Conservation (phyloP, 148 eudicot species). For the Rhododendron kiyosumense region DNA sequence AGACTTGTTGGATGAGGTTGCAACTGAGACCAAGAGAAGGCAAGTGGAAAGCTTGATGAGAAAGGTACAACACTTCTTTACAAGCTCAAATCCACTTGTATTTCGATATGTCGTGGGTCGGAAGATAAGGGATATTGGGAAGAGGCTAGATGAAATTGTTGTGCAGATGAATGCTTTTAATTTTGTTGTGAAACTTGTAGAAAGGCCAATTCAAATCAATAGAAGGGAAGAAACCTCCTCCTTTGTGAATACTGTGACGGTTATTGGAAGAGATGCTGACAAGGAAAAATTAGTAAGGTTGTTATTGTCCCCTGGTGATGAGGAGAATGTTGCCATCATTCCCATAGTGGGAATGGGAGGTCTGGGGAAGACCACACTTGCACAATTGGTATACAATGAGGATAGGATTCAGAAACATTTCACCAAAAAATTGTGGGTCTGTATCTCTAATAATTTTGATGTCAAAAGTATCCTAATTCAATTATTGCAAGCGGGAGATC, state of each 20-base stretch:
- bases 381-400: conserved; percentile 8
- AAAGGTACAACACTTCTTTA: background rate
- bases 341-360: conserved; percentile 28
- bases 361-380: conserved; percentile 29
- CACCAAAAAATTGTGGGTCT: conserved; percentile 23
- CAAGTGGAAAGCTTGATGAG: background rate
- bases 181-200: background rate
- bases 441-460: conserved; percentile 19
- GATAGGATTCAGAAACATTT: background rate
- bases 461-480: conserved; percentile 1
- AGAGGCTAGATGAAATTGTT: conserved; percentile 12
- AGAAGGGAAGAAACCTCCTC: background rate
- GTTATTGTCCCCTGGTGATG: background rate
- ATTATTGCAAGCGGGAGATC: background rate
- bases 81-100: conserved; percentile 6
- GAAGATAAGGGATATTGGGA: conserved; percentile 8
- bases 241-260: no score
- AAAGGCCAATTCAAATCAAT: background rate
- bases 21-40: no score
- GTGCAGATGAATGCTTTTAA: no score
- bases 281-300: background rate
- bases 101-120: background rate
- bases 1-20: no score
- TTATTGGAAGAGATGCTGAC: conserved; percentile 24
- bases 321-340: conserved; percentile 5